These are phyloP conservation scores for Triadica sebifera DNA, from an alignment of 345 rosid genomes.

Conservation along the genomic window DNA sequence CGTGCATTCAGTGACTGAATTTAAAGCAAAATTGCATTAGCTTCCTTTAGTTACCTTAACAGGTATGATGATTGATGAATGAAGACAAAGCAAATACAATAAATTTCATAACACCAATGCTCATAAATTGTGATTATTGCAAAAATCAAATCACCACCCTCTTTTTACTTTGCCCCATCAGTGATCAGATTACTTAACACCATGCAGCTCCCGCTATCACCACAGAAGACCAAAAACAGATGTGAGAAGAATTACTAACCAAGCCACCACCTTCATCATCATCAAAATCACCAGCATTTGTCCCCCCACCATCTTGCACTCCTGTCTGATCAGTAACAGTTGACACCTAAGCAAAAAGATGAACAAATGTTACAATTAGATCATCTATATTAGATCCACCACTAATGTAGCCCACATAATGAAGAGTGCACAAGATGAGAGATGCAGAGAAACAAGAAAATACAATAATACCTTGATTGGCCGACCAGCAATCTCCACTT, in stretches of 20 bases:
- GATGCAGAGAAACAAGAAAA: not conserved
- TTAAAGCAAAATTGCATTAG: slow-evolving; percentile 12
- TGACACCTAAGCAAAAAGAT: slow-evolving; percentile 56
- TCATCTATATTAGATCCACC: not conserved
- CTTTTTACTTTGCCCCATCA: not conserved
- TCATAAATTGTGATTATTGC: not conserved
- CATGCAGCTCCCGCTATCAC: no score
- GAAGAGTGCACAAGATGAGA: not conserved
- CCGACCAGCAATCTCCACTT: slow-evolving; percentile 84
- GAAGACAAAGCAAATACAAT: not conserved
- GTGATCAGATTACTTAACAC: not conserved
- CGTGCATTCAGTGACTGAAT: slow-evolving; percentile 86
- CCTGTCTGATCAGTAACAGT: slow-evolving; percentile 85
- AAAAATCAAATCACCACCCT: not conserved
- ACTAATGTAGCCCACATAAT: not conserved
- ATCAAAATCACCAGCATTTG: slow-evolving; percentile 80
- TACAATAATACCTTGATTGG: slow-evolving; percentile 62
- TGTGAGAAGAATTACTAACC: slow-evolving; percentile 51
- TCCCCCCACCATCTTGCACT: slow-evolving; percentile 57
- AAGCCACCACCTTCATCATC: slow-evolving; percentile 95
- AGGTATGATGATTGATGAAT: not conserved
- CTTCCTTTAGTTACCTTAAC: not conserved
- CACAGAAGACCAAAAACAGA: not conserved
- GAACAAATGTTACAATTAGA: not conserved
- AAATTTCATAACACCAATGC: not conserved